These are phyloP conservation scores for Coemansia sp. DNA, from an alignment of 192 early-diverging fungal genomes.

Conservation along the genomic window DNA sequence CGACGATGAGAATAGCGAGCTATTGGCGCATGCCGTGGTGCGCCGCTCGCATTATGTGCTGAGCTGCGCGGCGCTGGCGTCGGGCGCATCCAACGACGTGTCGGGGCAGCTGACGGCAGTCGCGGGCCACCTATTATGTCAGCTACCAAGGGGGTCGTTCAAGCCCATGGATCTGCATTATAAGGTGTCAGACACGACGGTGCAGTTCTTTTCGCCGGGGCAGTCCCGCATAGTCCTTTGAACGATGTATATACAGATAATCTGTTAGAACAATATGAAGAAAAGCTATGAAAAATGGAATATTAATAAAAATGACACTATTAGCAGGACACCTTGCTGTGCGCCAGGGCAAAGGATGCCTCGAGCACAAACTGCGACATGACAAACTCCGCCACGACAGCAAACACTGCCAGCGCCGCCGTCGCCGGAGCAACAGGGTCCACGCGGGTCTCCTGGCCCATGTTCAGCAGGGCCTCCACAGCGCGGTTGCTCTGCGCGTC, in stretches of 20 bases:
- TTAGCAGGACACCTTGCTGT: not conserved
- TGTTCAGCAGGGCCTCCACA: slow-evolving; percentile 37
- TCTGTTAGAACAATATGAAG: too few species aligned
- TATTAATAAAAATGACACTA: not conserved
- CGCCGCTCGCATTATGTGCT: slow-evolving; percentile 31
- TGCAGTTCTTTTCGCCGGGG: slow-evolving; percentile 47
- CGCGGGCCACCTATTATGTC: slow-evolving; percentile 37
- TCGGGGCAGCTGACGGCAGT: slow-evolving; percentile 44
- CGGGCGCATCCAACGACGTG: slow-evolving; percentile 37
- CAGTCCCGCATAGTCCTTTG: slow-evolving; percentile 45
- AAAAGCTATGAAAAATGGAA: too few species aligned
- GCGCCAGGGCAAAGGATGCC: slow-evolving; percentile 27
- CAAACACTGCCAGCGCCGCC: slow-evolving; percentile 1
- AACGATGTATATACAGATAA: not conserved
- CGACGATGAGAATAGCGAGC: slow-evolving; percentile 26
- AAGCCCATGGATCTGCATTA: slow-evolving; percentile 38
- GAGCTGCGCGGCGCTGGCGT: slow-evolving; percentile 26
- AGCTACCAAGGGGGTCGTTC: slow-evolving; percentile 18
- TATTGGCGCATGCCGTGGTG: slow-evolving; percentile 14
- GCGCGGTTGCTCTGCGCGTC: slow-evolving; percentile 32
- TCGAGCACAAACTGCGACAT: slow-evolving; percentile 37
- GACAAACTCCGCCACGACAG: slow-evolving; percentile 24
- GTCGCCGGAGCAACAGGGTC: too few species aligned
- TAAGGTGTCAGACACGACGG: slow-evolving; percentile 30
- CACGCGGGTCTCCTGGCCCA: too few species aligned